Evolutionary conservation across 2,329 filamentous ascomycete species (phyloP).

Genomic region (Aspergillus sergii): DNA sequence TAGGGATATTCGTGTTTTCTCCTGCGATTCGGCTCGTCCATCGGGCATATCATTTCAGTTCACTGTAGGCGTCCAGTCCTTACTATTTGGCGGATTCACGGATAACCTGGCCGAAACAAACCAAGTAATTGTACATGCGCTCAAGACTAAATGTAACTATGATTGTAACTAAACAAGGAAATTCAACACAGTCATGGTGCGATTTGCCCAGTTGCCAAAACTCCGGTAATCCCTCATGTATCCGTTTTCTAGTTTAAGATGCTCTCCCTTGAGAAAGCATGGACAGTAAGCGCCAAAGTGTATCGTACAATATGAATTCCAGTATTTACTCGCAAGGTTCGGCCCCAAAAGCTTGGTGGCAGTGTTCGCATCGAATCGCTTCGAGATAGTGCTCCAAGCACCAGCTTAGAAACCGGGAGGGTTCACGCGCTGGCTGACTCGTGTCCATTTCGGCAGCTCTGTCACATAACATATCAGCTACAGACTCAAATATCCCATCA

Average conservation of each 20-base stretch:
- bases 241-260: constrained; percentile 21
- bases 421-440: constrained; percentile 90
- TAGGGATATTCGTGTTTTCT: background rate
- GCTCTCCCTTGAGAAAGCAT: constrained; percentile 8
- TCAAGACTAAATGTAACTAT: constrained; percentile 28
- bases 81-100: background rate
- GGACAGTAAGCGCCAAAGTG: constrained; percentile 15
- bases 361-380: constrained; percentile 9
- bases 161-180: constrained; percentile 24
- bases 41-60: constrained; percentile 1
- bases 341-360: background rate
- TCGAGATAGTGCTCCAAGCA: constrained; percentile 6
- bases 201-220: constrained; percentile 35
- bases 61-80: constrained; percentile 1
- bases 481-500: background rate
- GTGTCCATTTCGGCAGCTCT: constrained; percentile 92
- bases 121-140: constrained; percentile 13
- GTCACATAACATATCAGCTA: constrained; percentile 17
- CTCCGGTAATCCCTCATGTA: constrained; percentile 34
- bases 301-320: constrained; percentile 34
- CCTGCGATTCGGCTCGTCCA: constrained; percentile 5
- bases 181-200: constrained; percentile 19
- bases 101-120: background rate
- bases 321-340: constrained; percentile 11
- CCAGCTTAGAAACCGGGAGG: constrained; percentile 80